Base-by-base conservation (phyloP, 2,329 filamentous ascomycete species). In the Trichoderma aggressivum region DNA sequence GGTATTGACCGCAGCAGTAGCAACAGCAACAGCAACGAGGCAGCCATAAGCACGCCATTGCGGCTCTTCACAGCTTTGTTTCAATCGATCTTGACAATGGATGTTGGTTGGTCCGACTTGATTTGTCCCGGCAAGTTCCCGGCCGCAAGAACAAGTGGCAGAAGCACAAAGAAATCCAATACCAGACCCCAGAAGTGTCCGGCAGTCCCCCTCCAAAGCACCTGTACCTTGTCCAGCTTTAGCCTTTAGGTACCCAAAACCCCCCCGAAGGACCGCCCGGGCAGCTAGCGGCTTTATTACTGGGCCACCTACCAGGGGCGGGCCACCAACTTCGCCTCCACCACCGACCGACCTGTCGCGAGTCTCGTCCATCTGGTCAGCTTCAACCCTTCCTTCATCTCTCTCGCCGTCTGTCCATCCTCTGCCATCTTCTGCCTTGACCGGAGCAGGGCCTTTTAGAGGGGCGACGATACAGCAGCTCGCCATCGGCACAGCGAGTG, bases 311-410 rank as follows among this genome's bases (percentile, higher is more conserved):
- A 50, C 43, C 21, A 50, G 43, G 43, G 43, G 43, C 43, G 43
- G 43, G 43, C 43, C 43, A 50, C 43, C 43, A 50, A 50, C 18
- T 50, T 71, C 56, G 62, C 70, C 62, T 65, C 68, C 68, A 70
- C 68, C 62, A 65, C 24, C 21, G 69, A 70, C n/a, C n/a, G 69
- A 70, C n/a, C n/a, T 65, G 63, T 71, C 63, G 63, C 70, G 56
- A 71, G 39, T 60, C 58, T 58, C 63, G 64, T 67, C 70, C 58
- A 58, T 58, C 64, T 62, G 55, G 56, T 34, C 70, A 66, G 63
- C 56, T 34, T 70, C 70, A 59, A 21, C 39, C 56, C 50, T 34
- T 50, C 26, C 50, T 53, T n/a, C 39, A 21, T 39, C 50, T 56
- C 34, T 47, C 26, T 36, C 53, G 14, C 60, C 43, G 43, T 50